These are phyloP conservation scores for Pythium utonaiense DNA, from an alignment of 352 stramenopile species.

Conservation along the genomic window DNA sequence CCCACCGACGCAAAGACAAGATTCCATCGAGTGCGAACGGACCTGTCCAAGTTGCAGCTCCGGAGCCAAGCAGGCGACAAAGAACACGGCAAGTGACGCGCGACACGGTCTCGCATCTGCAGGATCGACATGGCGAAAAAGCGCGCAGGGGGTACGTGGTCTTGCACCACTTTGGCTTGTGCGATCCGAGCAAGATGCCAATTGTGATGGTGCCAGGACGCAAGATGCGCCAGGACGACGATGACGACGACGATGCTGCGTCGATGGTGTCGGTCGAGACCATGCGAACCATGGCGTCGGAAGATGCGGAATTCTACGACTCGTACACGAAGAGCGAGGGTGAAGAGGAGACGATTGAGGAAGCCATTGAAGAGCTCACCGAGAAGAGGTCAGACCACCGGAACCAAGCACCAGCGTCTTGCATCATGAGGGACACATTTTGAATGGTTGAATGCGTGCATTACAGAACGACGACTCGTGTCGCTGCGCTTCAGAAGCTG, in stretches of 20 bases:
- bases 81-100: neutral
- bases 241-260: conserved; percentile 59
- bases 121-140: conserved; percentile 57
- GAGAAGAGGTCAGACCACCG: conserved; percentile 55
- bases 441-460: neutral
- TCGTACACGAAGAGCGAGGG: conserved; percentile 51
- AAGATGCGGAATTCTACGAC: conserved; percentile 72
- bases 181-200: neutral
- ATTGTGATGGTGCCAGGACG: conserved; percentile 26
- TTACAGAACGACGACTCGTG: conserved; percentile 61
- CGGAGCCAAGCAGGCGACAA: neutral
- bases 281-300: conserved; percentile 47
- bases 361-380: conserved; percentile 72
- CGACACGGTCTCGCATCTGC: neutral
- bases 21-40: neutral
- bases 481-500: conserved; percentile 70
- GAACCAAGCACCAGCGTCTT: neutral
- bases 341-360: conserved; percentile 65
- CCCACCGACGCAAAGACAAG: conserved; percentile 10
- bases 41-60: conserved; percentile 9
- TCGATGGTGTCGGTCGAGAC: conserved; percentile 76
- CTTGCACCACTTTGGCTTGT: neutral
- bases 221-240: conserved; percentile 64
- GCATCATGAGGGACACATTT: neutral
- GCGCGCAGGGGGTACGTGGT: conserved; percentile 37